A percentile compares a stretch with the other conserved stretches of the same genome.
phyloP scores from a whole-genome alignment of 2,329 filamentous ascomycete species.

The Amauroascus verrucosus region DNA sequence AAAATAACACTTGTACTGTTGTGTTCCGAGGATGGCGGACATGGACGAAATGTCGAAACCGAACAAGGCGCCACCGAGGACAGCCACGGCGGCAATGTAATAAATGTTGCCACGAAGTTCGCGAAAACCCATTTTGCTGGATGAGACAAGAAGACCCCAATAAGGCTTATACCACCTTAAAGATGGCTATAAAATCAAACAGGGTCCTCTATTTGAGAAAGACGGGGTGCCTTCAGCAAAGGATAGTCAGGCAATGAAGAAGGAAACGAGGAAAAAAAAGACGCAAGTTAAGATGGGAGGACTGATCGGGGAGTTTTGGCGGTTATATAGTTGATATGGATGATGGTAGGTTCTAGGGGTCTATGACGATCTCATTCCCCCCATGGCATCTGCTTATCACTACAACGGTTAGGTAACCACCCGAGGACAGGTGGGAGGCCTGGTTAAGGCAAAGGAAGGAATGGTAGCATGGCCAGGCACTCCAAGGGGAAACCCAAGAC shows the following conservation, averaged over 20 bases:
- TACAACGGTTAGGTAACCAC: neutral
- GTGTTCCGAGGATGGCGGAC: constrained; percentile 56
- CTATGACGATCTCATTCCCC: constrained; percentile 9
- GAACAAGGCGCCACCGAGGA: constrained; percentile 59
- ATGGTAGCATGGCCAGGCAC: neutral
- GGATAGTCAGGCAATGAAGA: neutral
- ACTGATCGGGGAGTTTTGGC: neutral
- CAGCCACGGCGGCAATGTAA: constrained; percentile 48
- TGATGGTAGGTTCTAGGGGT: neutral
- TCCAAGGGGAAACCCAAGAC: neutral
- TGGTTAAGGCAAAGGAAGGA: neutral
- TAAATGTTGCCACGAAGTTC: constrained; percentile 41
- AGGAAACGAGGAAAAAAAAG: neutral
- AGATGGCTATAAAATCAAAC: neutral
- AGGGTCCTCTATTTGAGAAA: neutral
- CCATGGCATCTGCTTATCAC: neutral
- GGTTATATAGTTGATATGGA: neutral
- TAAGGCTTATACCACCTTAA: neutral
- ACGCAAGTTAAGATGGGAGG: neutral
- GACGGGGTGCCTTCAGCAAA: neutral
- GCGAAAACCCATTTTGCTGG: neutral
- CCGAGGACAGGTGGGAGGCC: neutral
- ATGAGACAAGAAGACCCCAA: neutral
- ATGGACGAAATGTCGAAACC: constrained; percentile 72
- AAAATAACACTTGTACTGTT: constrained; percentile 64